Percentiles rank a stretch among this genome's conserved stretches.
Evolutionary conservation across 352 stramenopile species (phyloP).

Genomic region (Blastocystis sp.): DNA sequence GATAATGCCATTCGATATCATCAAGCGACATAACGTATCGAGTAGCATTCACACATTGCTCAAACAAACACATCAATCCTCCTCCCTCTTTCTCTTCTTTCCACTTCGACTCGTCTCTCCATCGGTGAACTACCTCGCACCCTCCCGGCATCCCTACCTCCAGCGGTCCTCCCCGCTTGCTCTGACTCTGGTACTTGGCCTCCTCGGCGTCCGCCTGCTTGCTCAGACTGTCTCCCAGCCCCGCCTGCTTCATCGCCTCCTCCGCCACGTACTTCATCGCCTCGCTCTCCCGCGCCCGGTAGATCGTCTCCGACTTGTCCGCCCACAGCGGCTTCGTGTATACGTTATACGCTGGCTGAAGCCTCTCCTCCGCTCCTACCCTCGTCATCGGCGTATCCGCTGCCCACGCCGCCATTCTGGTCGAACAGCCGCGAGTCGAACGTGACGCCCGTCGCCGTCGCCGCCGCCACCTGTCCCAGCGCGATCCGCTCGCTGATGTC

Average conservation of each 20-base stretch:
- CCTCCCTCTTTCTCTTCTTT: background rate
- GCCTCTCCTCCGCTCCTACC: slow-evolving; percentile 56
- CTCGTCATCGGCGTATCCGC: slow-evolving; percentile 87
- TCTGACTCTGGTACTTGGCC: slow-evolving; percentile 7
- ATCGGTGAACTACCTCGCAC: slow-evolving; percentile 31
- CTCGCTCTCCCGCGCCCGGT: slow-evolving; percentile 62
- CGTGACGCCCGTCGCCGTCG: slow-evolving; percentile 69
- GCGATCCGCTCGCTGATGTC: slow-evolving; percentile 98
- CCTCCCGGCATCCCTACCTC: background rate
- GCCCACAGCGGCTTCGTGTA: slow-evolving; percentile 90
- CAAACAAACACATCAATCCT: slow-evolving; percentile 12
- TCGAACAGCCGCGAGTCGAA: slow-evolving; percentile 96
- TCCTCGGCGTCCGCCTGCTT: slow-evolving; percentile 16
- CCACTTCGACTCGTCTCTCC: background rate
- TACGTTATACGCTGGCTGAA: slow-evolving; percentile 80
- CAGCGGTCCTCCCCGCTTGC: background rate
- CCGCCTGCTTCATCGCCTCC: background rate
- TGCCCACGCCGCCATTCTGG: slow-evolving; percentile 83
- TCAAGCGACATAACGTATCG: background rate
- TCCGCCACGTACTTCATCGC: slow-evolving; percentile 42
- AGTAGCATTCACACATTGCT: background rate
- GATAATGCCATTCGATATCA: too few relatives aligned
- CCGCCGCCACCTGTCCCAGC: slow-evolving; percentile 80
- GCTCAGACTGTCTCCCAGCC: background rate
- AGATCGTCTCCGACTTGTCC: slow-evolving; percentile 69